Evolutionary conservation across 2,329 filamentous ascomycete species (phyloP).

Genomic region (Emydomyces testavorans): DNA sequence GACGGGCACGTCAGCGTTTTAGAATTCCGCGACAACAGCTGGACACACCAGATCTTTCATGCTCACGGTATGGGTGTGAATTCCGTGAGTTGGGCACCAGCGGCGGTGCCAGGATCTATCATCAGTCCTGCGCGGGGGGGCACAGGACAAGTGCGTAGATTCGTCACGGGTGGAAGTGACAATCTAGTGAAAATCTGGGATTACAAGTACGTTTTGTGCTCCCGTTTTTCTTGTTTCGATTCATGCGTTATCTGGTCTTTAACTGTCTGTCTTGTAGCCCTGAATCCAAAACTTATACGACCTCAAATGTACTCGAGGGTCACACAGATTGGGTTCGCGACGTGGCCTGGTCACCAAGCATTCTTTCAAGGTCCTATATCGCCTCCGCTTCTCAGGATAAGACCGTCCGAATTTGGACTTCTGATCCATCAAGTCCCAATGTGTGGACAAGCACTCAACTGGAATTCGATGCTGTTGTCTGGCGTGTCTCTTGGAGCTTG

Average conservation of each 20-base stretch:
- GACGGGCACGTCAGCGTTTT: conserved; percentile 89
- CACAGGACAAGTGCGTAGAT: conserved; percentile 58
- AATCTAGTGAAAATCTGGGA: conserved; percentile 90
- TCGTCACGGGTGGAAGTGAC: conserved; percentile 91
- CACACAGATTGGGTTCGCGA: conserved; percentile 96
- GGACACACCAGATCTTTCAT: conserved; percentile 78
- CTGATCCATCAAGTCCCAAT: conserved; percentile 51
- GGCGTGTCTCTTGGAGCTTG: conserved; percentile 95
- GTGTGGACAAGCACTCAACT: conserved; percentile 80
- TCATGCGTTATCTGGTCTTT: neutral
- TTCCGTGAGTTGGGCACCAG: conserved; percentile 88
- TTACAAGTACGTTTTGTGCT: conserved; percentile 48
- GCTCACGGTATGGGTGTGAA: conserved; percentile 93
- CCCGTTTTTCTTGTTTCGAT: neutral
- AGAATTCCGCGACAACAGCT: conserved; percentile 92
- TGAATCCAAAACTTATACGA: conserved; percentile 43
- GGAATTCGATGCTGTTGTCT: conserved; percentile 77
- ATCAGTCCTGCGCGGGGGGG: conserved; percentile 59
- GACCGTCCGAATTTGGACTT: conserved; percentile 95
- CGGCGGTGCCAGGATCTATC: conserved; percentile 70
- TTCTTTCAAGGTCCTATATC: conserved; percentile 92
- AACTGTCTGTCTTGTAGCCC: conserved; percentile 25
- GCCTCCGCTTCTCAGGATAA: conserved; percentile 92
- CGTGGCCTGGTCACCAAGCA: conserved; percentile 91
- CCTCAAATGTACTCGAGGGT: conserved; percentile 52